Evolutionary conservation across 306 rosid genomes (phyloP), one percentile per base, ranked within the genome.

Genomic region (Macrotyloma uniflorum): DNA sequence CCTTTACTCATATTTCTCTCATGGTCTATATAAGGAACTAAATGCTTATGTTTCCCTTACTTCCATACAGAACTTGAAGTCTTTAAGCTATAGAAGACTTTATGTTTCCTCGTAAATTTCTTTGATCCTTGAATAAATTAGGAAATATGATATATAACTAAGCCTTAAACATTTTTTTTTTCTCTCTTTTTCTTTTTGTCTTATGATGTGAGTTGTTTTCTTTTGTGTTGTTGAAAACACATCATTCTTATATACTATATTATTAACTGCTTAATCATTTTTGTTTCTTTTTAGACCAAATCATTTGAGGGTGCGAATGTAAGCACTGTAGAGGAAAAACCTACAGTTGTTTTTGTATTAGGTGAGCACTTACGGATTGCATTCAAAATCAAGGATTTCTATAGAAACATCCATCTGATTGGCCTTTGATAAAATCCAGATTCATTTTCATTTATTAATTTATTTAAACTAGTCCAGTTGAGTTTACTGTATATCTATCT

Each of bases 341-440:
- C 93, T 38, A 89, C 95, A 15, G 90, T 94, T 78, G 90, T 94
- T 78, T 94, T 94, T 89, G 98, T 94, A 65, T 86, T 94, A 89
- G 98, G 98, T 94, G 77, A 87, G 91, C 80, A 42, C 40, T 70
- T 61, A 45, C 54, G 53, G 10, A 4, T 53, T 75, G 24, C 49
- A 59, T 74, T 51, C 26, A 72, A 58, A 18, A 26, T 79, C 50
- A 70, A 65, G 33, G 19, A 54, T 75, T 53, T 76, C 53, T 69
- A 3, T 42, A 8, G 8, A 57, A 75, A 57, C 47, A 19, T 33
- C 70, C 74, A 20, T 74, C 45, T 61, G 19, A 47, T 43, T 79
- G 20, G 13, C 15, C 11, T 42, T 62, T 53, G 22, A 19, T 42
- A 16, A 59, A 62, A 51, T 55, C 30, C 33, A 28, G 50, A 55